These are phyloP conservation scores for Cladosporium colombiae DNA, from an alignment of 2,329 filamentous ascomycete species.

Conservation along the genomic window DNA sequence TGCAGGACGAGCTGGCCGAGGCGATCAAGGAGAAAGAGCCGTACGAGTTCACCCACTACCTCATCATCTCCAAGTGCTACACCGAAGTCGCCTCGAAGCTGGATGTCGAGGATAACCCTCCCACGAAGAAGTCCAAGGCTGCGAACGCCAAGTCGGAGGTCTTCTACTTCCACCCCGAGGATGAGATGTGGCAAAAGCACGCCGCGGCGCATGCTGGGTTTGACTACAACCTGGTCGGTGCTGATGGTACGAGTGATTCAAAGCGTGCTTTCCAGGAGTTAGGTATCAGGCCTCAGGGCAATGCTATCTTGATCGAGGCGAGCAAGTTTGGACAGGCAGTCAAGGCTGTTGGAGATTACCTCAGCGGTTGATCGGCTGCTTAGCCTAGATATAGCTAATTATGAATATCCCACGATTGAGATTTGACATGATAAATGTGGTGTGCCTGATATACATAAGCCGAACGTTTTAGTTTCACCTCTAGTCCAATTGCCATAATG, in stretches of 20 bases:
- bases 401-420: neutral
- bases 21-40: constrained; percentile 89
- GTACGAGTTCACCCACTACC: constrained; percentile 89
- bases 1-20: constrained; percentile 85
- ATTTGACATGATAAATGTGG: neutral
- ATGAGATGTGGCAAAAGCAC: constrained; percentile 81
- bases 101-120: constrained; percentile 63
- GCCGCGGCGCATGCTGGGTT: constrained; percentile 70
- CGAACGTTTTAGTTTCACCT: neutral
- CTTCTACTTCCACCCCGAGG: constrained; percentile 95
- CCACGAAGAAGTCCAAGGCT: constrained; percentile 61
- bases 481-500: neutral
- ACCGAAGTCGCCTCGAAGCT: constrained; percentile 80
- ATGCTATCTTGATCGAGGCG: constrained; percentile 84
- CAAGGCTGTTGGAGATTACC: constrained; percentile 72
- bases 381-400: neutral
- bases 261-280: constrained; percentile 93
- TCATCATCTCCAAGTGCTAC: constrained; percentile 91
- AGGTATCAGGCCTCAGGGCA: constrained; percentile 80
- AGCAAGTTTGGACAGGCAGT: constrained; percentile 74
- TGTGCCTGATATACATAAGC: neutral
- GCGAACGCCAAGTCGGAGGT: constrained; percentile 57
- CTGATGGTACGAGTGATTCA: constrained; percentile 80
- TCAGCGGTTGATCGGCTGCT: constrained; percentile 42
- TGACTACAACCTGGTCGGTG: constrained; percentile 74